Evolutionary conservation across 768 basidiomycete genomes (phyloP), one percentile per base, ranked within the genome.

Genomic region (Mycena epipterygia): DNA sequence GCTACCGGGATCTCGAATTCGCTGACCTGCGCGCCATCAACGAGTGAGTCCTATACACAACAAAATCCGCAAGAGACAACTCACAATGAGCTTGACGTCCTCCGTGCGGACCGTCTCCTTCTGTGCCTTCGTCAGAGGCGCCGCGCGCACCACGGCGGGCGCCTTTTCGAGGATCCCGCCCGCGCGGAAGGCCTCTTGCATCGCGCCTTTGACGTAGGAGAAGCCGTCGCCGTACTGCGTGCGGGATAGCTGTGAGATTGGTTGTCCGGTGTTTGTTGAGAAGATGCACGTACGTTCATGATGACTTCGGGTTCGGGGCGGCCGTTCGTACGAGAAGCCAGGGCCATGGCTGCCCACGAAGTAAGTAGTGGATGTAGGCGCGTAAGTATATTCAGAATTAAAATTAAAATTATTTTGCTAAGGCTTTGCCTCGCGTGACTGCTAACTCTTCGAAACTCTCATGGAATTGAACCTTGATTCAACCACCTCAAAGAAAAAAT

Each of bases 261-360:
- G 8, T 32, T 27, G 48, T 41, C 42, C 16, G 29, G 53, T 37
- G 32, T 33, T 53, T 25, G 49, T 46, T 23, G 17, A 5, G 11
- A 46, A 17, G 19, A 80, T 89, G 61, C 78, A 92, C 91, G 75
- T 89, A 92, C 91, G 76, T 89, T 90, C 65, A 89, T 83, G 71
- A 93, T 92, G 42, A 93, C 88, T 71, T 90, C 89, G 59, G 89
- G 83, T 75, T 91, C 90, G 75, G 84, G 85, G 56, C 88, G 81
- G n/a, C 89, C 89, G 74, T 90, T 90, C 25, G 64, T 58, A 35
- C 64, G 59, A 6, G 39, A 41, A n/a, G 68, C 63, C 71, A 72
- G 52, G 37, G 65, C 33, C 52, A 67, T 51, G 44, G n/a, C n/a
- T n/a, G n/a, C n/a, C n/a, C n/a, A n/a, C n/a, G n/a, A n/a, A n/a